A percentile compares a stretch with the other conserved stretches of the same genome.
phyloP scores from a whole-genome alignment of 192 early-diverging fungal genomes.

The Physocladia obscura region DNA sequence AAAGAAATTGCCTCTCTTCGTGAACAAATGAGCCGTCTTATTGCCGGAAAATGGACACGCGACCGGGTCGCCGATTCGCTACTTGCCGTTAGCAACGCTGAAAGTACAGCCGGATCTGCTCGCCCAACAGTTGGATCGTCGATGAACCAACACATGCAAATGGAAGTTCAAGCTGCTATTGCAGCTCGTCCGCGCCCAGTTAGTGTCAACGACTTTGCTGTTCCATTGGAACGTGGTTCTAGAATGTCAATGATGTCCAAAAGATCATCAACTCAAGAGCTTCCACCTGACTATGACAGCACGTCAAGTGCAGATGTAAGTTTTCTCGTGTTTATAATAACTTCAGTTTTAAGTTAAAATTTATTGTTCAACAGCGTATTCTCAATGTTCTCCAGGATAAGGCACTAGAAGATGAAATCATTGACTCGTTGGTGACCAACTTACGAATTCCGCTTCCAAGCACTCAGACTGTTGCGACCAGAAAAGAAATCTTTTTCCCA shows the following conservation, averaged over 20 bases:
- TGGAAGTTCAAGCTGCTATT: slow-evolving; percentile 17
- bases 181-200: slow-evolving; percentile 17
- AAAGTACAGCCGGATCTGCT: neutral
- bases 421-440: slow-evolving; percentile 84
- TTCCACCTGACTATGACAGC: slow-evolving; percentile 12
- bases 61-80: slow-evolving; percentile 50
- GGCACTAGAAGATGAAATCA: slow-evolving; percentile 72
- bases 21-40: slow-evolving; percentile 70
- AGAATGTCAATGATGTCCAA: slow-evolving; percentile 17
- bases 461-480: slow-evolving; percentile 70
- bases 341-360: neutral
- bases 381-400: slow-evolving; percentile 50
- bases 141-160: slow-evolving; percentile 25
- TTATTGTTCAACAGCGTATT: slow-evolving; percentile 31
- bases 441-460: slow-evolving; percentile 87
- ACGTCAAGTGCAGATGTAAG: slow-evolving; percentile 1
- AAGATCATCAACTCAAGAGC: slow-evolving; percentile 16
- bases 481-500: slow-evolving; percentile 92
- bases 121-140: slow-evolving; percentile 13
- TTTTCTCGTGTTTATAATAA: neutral
- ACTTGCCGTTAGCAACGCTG: slow-evolving; percentile 22
- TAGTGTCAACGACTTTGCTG: slow-evolving; percentile 17
- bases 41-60: slow-evolving; percentile 61
- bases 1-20: slow-evolving; percentile 70
- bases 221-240: slow-evolving; percentile 1